Conservation (phyloP, 305 asterid species). For the Solanum hybrid region DNA sequence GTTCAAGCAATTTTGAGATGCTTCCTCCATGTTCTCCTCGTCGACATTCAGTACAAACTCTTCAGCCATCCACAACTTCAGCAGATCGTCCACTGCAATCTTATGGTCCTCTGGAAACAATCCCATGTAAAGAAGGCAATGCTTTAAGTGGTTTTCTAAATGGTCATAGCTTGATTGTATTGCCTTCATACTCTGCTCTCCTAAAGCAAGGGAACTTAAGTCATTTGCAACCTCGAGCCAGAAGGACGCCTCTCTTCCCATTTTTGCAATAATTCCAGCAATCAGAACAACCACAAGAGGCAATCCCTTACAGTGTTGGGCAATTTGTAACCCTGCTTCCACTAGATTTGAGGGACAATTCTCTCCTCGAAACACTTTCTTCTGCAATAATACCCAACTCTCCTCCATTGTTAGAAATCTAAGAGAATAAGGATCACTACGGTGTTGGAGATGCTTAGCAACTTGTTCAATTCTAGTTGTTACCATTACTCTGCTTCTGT, state of each 20-base stretch:
- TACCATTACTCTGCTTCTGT: not conserved
- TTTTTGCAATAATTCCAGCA: not conserved
- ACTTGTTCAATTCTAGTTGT: not conserved
- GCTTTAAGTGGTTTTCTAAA: not conserved
- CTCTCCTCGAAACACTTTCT: not conserved
- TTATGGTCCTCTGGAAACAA: not conserved
- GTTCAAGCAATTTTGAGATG: not conserved
- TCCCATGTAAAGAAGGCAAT: not conserved
- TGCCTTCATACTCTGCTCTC: not conserved
- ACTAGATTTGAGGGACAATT: not conserved
- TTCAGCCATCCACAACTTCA: not conserved
- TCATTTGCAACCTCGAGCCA: not conserved
- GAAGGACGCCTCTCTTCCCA: not conserved
- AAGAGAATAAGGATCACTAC: not conserved
- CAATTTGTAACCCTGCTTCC: not conserved
- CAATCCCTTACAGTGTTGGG: not conserved
- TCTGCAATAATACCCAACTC: not conserved
- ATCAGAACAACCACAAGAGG: not conserved
- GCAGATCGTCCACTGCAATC: not conserved
- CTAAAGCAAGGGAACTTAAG: not conserved
- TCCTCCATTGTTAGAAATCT: not conserved
- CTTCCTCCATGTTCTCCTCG: not conserved
- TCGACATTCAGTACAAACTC: not conserved
- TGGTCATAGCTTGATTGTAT: not conserved
- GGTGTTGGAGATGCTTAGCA: not conserved